Conservation (phyloP, 1,284 basidiomycete species). For the Heterobasidion irregulare region DNA sequence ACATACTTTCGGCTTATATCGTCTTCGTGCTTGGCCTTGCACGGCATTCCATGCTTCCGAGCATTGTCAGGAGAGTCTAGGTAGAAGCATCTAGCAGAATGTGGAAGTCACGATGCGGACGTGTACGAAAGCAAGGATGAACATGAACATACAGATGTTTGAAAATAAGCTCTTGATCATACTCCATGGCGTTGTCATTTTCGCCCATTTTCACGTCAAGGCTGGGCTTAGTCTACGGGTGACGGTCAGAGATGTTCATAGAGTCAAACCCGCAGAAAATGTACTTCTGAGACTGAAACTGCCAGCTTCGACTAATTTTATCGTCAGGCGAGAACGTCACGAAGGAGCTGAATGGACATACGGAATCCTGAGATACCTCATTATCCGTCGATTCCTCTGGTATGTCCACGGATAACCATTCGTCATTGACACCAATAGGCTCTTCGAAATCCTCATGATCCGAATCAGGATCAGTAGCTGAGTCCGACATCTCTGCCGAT, state of each 20-base stretch:
- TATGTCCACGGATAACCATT: slow-evolving; percentile 18
- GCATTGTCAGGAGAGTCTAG: slow-evolving; percentile 78
- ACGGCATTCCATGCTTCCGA: slow-evolving; percentile 45
- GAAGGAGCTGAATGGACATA: background rate
- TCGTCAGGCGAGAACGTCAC: background rate
- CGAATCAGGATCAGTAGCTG: slow-evolving; percentile 56
- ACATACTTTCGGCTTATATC: slow-evolving; percentile 44
- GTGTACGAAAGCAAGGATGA: background rate
- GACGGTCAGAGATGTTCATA: background rate
- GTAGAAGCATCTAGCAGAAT: slow-evolving; percentile 65
- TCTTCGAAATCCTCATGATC: slow-evolving; percentile 48
- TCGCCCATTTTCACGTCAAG: slow-evolving; percentile 50
- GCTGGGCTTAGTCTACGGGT: too few species aligned
- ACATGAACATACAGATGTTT: slow-evolving; percentile 55
- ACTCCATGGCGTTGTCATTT: slow-evolving; percentile 53
- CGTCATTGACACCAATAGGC: slow-evolving; percentile 32
- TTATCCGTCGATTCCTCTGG: slow-evolving; percentile 5
- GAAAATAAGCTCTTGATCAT: slow-evolving; percentile 73
- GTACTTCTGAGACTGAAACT: background rate
- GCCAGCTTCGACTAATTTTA: slow-evolving; percentile 6
- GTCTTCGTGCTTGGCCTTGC: slow-evolving; percentile 46
- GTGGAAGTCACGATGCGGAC: background rate
- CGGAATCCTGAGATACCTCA: slow-evolving; percentile 5
- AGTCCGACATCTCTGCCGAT: slow-evolving; percentile 39
- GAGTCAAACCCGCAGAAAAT: background rate